phyloP scores from a whole-genome alignment of 2,329 filamentous ascomycete genomes.

The Aspergillus ustus region DNA sequence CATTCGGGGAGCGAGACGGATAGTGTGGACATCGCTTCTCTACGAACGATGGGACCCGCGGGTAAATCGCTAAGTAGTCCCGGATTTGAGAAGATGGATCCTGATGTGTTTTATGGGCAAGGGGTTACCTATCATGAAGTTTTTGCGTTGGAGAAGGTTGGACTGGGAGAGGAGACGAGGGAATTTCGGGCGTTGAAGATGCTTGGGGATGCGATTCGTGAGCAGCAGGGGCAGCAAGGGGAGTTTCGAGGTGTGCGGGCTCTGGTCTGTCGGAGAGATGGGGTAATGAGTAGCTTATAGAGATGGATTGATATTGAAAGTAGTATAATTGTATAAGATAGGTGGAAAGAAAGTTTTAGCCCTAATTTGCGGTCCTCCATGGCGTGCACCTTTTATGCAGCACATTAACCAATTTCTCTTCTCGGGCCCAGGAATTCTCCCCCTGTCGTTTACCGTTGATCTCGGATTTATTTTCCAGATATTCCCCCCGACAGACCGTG shows the following conservation, averaged over 20 bases:
- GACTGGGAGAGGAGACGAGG: not conserved
- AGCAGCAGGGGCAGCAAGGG: not conserved
- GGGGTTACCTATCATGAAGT: slow-evolving; percentile 1
- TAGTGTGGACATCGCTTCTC: not conserved
- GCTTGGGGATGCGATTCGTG: not conserved
- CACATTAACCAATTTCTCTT: too few relatives aligned
- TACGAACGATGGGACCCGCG: not conserved
- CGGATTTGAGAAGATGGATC: not conserved
- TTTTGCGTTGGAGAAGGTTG: not conserved
- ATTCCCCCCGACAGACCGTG: too few relatives aligned
- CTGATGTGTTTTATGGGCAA: not conserved
- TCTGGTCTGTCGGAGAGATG: not conserved
- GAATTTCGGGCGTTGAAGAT: not conserved
- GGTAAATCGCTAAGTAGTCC: not conserved
- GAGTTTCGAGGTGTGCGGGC: not conserved
- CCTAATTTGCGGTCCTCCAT: too few relatives aligned
- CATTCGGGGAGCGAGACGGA: not conserved
- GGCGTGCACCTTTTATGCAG: too few relatives aligned
- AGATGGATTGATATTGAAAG: too few relatives aligned
- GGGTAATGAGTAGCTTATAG: too few relatives aligned
- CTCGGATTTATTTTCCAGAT: too few relatives aligned
- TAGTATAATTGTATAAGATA: too few relatives aligned
- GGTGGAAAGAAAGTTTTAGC: too few relatives aligned
- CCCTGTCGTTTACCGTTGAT: too few relatives aligned
- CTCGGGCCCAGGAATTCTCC: too few relatives aligned